A percentile compares a stretch with the other conserved stretches of the same genome.
Evolutionary conservation across 352 stramenopile genomes (phyloP).

Genomic region (Globisporangium rhizosaccharum): DNA sequence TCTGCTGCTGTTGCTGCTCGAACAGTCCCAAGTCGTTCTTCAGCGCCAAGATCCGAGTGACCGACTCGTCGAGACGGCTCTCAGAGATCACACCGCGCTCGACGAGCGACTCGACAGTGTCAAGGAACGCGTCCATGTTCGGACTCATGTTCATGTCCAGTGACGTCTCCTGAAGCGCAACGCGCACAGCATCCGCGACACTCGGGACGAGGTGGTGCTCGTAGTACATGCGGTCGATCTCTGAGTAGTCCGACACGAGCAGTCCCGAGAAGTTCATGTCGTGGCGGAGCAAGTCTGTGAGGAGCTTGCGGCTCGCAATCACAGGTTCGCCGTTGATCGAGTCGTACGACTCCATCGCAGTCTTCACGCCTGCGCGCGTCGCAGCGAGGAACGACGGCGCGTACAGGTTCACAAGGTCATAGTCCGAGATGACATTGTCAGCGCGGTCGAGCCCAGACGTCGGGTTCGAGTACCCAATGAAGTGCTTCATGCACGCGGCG

Average conservation of each 20-base stretch:
- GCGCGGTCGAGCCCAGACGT: constrained; percentile 63
- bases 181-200: constrained; percentile 53
- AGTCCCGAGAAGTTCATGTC: constrained; percentile 88
- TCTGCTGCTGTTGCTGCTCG: background rate
- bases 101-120: constrained; percentile 53
- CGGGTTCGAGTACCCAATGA: constrained; percentile 80
- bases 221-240: constrained; percentile 85
- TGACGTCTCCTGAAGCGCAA: constrained; percentile 77
- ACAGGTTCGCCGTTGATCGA: constrained; percentile 86
- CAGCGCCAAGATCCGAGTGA: constrained; percentile 50
- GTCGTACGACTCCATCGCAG: constrained; percentile 90
- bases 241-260: constrained; percentile 90
- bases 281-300: constrained; percentile 74
- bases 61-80: constrained; percentile 55
- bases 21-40: constrained; percentile 54
- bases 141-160: constrained; percentile 92
- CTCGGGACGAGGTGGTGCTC: constrained; percentile 77
- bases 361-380: constrained; percentile 62
- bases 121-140: constrained; percentile 39
- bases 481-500: constrained; percentile 88
- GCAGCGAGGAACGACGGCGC: constrained; percentile 72
- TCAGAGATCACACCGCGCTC: constrained; percentile 29
- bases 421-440: constrained; percentile 64
- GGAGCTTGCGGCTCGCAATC: constrained; percentile 74
- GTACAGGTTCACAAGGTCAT: constrained; percentile 69